phyloP scores from a whole-genome alignment of 1,284 basidiomycete genomes.

The Tilletiopsis washingtonensis region DNA sequence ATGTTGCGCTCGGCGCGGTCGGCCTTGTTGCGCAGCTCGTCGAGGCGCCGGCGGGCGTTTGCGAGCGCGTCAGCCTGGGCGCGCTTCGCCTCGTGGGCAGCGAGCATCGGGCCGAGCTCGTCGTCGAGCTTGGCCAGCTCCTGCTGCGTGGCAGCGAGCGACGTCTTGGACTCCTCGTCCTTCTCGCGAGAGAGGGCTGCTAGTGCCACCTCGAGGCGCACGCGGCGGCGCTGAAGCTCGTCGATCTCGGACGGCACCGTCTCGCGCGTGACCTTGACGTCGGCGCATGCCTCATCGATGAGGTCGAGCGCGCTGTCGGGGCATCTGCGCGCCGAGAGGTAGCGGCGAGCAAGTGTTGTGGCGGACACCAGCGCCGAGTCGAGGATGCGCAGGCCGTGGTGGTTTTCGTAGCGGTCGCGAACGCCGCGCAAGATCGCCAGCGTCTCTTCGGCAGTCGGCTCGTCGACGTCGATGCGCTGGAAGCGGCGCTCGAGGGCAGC shows the following conservation, averaged over 20 bases:
- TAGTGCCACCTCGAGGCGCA: slow-evolving; percentile 90
- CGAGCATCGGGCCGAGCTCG: slow-evolving; percentile 76
- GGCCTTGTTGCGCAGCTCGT: slow-evolving; percentile 83
- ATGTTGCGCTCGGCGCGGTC: slow-evolving; percentile 85
- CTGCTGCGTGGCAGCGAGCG: slow-evolving; percentile 69
- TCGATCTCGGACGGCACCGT: slow-evolving; percentile 92
- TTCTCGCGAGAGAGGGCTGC: slow-evolving; percentile 77
- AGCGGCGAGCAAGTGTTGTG: slow-evolving; percentile 86
- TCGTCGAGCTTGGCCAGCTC: slow-evolving; percentile 81
- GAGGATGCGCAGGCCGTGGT: slow-evolving; percentile 62
- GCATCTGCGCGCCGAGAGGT: slow-evolving; percentile 55
- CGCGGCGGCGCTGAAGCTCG: slow-evolving; percentile 79
- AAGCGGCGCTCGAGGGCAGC: slow-evolving; percentile 88
- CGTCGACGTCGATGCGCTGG: slow-evolving; percentile 80
- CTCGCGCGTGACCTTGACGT: slow-evolving; percentile 57
- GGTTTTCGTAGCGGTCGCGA: slow-evolving; percentile 65
- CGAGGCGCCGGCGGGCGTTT: slow-evolving; percentile 70
- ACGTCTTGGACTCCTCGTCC: slow-evolving; percentile 80
- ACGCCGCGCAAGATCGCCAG: slow-evolving; percentile 89
- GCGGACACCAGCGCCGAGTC: slow-evolving; percentile 85
- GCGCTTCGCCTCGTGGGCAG: slow-evolving; percentile 85
- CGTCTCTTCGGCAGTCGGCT: slow-evolving; percentile 81
- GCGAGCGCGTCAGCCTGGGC: slow-evolving; percentile 77
- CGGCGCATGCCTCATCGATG: slow-evolving; percentile 53
- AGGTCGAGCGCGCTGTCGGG: slow-evolving; percentile 48